Conservation (phyloP, 495 filamentous ascomycete genomes). For the Lindgomyces ingoldianus region DNA sequence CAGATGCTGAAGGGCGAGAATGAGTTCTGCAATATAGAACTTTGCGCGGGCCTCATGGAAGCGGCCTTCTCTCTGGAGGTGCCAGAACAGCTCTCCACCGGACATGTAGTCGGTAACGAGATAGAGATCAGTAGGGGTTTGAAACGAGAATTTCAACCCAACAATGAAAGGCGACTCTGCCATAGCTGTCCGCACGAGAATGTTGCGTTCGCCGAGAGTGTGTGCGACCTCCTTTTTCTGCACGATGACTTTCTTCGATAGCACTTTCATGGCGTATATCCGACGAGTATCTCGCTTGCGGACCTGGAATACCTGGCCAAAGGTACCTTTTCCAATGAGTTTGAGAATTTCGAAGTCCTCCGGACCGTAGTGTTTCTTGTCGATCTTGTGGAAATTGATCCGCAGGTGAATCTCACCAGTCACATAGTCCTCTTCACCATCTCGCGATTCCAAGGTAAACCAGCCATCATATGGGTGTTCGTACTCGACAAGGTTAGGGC, state of each 20-base stretch:
- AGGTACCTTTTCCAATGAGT: constrained; percentile 95
- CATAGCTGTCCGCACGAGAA: constrained; percentile 92
- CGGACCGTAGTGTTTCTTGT: constrained; percentile 92
- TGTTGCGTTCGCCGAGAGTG: constrained; percentile 95
- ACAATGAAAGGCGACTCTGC: constrained; percentile 97
- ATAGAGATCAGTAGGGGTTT: constrained; percentile 94
- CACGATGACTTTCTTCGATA: constrained; percentile 99
- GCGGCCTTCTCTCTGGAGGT: constrained; percentile 94
- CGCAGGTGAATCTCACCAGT: constrained; percentile 91
- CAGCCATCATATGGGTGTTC: constrained; percentile 74
- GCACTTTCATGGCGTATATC: constrained; percentile 98
- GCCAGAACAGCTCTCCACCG: constrained; percentile 97
- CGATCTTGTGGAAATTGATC: constrained; percentile 82
- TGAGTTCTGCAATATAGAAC: constrained; percentile 98
- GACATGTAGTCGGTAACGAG: constrained; percentile 99
- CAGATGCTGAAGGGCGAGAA: constrained; percentile 90
- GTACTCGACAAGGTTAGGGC: constrained; percentile 57
- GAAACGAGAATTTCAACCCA: constrained; percentile 97
- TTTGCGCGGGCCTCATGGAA: constrained; percentile 94
- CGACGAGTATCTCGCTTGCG: constrained; percentile 94
- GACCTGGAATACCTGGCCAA: constrained; percentile 99
- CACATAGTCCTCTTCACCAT: constrained; percentile 66
- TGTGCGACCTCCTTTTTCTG: constrained; percentile 99
- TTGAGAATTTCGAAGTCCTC: constrained; percentile 94
- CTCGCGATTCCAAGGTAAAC: constrained; percentile 74